Percentiles rank a stretch among this genome's conserved stretches.
phyloP scores from a whole-genome alignment of 208 protist genomes.

The Leishmania arabica region DNA sequence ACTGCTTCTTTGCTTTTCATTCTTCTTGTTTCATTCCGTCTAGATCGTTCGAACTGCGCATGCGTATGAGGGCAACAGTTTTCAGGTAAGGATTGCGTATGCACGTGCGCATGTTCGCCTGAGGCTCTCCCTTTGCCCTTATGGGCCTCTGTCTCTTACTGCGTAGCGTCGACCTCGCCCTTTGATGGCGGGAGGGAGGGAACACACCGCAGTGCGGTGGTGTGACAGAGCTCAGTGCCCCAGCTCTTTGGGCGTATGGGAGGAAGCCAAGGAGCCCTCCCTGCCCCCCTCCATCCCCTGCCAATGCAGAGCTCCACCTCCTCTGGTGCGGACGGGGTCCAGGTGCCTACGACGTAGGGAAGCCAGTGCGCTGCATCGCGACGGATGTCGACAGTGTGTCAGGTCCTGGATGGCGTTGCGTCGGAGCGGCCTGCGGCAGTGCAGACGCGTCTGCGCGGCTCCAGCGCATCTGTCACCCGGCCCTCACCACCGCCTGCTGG shows the following conservation, averaged over 20 bases:
- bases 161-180: constrained; percentile 14
- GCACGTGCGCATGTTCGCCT: background rate
- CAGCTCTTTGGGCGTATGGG: background rate
- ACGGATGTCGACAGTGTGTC: background rate
- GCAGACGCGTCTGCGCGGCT: background rate
- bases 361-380: background rate
- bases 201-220: background rate
- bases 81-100: background rate
- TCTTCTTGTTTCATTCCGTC: background rate
- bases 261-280: background rate
- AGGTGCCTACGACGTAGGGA: background rate
- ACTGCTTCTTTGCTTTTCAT: background rate
- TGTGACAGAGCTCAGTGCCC: background rate
- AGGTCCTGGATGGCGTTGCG: background rate
- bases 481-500: too few species aligned
- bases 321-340: background rate
- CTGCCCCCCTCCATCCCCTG: background rate
- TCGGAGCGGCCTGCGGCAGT: background rate
- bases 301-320: background rate
- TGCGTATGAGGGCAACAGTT: background rate
- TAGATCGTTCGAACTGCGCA: background rate
- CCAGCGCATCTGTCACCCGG: background rate
- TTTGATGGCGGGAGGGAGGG: background rate
- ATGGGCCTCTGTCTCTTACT: constrained; percentile 5
- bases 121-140: constrained; percentile 3